Base-by-base conservation (phyloP, 371 early-diverging fungal species). In the Syncephalastrum sp. region DNA sequence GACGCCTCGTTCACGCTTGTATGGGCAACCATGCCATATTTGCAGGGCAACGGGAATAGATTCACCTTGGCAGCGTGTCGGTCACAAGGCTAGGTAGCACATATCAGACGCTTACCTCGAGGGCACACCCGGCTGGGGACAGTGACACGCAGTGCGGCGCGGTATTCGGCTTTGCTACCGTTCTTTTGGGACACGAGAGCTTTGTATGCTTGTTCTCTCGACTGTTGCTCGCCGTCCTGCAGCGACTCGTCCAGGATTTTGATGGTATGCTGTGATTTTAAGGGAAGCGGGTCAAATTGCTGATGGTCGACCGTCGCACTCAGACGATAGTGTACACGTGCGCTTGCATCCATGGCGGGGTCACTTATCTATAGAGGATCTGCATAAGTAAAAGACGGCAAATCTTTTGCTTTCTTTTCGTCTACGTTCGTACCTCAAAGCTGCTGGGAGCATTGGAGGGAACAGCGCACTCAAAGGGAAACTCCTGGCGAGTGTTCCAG, bases 11-110 rank as follows among this genome's bases (percentile, higher is more conserved):
- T 38, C 12, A 5, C 59, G 51, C 17, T 10, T 45, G 25, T 47
- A 52, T 15, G 14, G 13, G n/a, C 47, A 49, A 10, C 52, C 59
- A 47, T 52, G 59, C 59, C 59, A 59, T 12, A 59, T 52, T 45
- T 59, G 59, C 13, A 47, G 47, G 17, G 52, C 59, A 13, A 59
- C 24, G 14, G 52, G 52, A 2, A 46, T 46, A 2, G 46, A 23
- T 46, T 16, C 27, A 48, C 48, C 48, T 48, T 48, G 48, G 13
- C 27, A 21, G 48, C 48, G 16, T 17, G 48, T 27, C 48, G 15
- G 48, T 48, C 19, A 21, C 16, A 24, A 21, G 5, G 23, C 12
- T 5, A 21, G 27, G 5, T 13, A 48, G 17, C 24, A 17, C 48
- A 48, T 14, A 48, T 1, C 48, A 48, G 48, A 13, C 4, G 23